Percentiles rank a stretch among this genome's conserved stretches.
Evolutionary conservation across 768 basidiomycete genomes (phyloP).

Genomic region (Phaffia australis): DNA sequence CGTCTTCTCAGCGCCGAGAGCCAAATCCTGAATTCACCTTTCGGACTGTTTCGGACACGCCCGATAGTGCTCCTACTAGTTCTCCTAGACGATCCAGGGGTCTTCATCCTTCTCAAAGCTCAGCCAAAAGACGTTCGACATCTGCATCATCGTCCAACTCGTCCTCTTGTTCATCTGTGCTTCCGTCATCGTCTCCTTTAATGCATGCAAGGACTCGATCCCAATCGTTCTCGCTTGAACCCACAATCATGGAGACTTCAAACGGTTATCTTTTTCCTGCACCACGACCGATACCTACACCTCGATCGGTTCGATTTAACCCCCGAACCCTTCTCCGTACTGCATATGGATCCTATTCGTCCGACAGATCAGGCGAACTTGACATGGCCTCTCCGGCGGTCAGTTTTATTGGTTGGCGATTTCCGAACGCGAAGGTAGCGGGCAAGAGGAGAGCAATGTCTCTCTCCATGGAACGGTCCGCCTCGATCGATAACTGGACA

Average conservation of each 20-base stretch:
- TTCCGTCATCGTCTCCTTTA: conserved; percentile 2
- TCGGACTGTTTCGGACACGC: neutral
- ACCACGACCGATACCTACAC: neutral
- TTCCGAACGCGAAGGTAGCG: neutral
- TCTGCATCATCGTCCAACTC: conserved; percentile 2
- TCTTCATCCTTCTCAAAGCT: neutral
- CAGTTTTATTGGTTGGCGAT: conserved; percentile 14
- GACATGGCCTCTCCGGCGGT: neutral
- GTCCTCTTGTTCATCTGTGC: conserved; percentile 2
- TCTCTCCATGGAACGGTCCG: neutral
- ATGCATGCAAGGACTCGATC: neutral
- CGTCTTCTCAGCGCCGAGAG: neutral
- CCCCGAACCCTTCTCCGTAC: conserved; percentile 9
- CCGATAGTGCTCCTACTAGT: neutral
- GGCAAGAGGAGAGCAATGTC: neutral
- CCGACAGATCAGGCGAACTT: conserved; percentile 11
- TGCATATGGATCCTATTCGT: neutral
- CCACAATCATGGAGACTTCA: neutral
- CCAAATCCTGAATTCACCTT: too few relatives aligned
- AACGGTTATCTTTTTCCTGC: neutral
- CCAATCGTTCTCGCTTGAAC: neutral
- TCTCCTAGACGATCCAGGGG: conserved; percentile 1
- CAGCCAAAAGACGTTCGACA: neutral
- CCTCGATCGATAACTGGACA: neutral
- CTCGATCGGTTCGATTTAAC: conserved; percentile 5